phyloP scores from a whole-genome alignment of 257 asterid species.

The Fraxinus americana region DNA sequence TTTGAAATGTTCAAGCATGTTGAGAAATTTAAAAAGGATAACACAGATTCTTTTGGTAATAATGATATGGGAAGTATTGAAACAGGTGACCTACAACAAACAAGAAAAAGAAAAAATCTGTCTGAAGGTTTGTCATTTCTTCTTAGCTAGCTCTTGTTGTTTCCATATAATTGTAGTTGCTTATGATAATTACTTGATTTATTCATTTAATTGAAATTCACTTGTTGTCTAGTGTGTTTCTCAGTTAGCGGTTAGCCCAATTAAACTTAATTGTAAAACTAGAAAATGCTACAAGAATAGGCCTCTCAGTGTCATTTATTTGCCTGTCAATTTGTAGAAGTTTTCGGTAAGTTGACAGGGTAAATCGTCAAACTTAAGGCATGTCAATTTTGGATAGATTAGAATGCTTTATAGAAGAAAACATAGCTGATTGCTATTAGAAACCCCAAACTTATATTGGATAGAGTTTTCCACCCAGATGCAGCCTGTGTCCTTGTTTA shows the following conservation, averaged over 20 bases:
- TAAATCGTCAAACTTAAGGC: neutral
- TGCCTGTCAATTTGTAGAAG: neutral
- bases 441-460: no score
- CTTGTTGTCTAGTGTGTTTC: constrained; percentile 5
- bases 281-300: neutral
- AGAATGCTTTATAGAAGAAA: neutral
- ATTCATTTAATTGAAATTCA: neutral
- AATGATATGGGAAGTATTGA: constrained; percentile 24
- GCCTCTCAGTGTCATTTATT: constrained; percentile 5
- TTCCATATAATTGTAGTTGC: neutral
- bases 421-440: neutral
- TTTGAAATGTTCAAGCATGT: constrained; percentile 58
- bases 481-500: constrained; percentile 7
- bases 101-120: constrained; percentile 47
- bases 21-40: constrained; percentile 25
- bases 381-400: neutral
- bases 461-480: neutral
- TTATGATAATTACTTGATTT: neutral
- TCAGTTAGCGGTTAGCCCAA: neutral
- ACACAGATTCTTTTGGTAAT: constrained; percentile 10
- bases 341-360: neutral
- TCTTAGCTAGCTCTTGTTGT: neutral
- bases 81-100: constrained; percentile 17
- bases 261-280: neutral
- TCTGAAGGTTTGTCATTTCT: constrained; percentile 41